Evolutionary conservation across 306 rosid species (phyloP).

Genomic region (Canavalia gladiata): DNA sequence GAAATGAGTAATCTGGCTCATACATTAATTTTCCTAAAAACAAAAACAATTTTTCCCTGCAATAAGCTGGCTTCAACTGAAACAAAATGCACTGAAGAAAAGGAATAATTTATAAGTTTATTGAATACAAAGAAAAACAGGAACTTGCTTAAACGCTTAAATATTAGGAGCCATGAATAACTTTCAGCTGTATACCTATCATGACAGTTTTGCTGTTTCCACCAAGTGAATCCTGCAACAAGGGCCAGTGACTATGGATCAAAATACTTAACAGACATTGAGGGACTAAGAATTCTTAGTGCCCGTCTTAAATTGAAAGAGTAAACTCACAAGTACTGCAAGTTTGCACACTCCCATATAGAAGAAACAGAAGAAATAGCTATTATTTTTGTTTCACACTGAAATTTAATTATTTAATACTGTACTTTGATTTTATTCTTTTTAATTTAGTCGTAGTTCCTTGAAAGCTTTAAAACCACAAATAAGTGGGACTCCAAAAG

Average conservation of each 20-base stretch:
- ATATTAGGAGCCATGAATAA: slow-evolving; percentile 30
- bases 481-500: background rate
- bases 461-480: slow-evolving; percentile 33
- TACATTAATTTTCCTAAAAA: background rate
- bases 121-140: slow-evolving; percentile 32
- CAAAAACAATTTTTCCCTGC: slow-evolving; percentile 2
- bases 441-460: background rate
- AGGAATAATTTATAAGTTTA: slow-evolving; percentile 37
- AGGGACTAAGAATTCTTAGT: slow-evolving; percentile 36
- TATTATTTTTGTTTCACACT: background rate
- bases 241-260: slow-evolving; percentile 41
- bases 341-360: slow-evolving; percentile 16
- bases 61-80: slow-evolving; percentile 40
- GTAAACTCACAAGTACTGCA: background rate
- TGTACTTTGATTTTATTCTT: slow-evolving; percentile 11
- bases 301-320: slow-evolving; percentile 18
- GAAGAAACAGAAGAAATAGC: slow-evolving; percentile 28
- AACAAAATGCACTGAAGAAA: slow-evolving; percentile 34
- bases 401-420: background rate
- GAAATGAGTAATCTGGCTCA: slow-evolving; percentile 35
- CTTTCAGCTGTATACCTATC: slow-evolving; percentile 72
- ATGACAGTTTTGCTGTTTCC: slow-evolving; percentile 92
- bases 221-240: slow-evolving; percentile 88
- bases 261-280: slow-evolving; percentile 41
- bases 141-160: slow-evolving; percentile 9